Conservation (phyloP, 2,329 filamentous ascomycete species). For the Nannizzia gypsea region DNA sequence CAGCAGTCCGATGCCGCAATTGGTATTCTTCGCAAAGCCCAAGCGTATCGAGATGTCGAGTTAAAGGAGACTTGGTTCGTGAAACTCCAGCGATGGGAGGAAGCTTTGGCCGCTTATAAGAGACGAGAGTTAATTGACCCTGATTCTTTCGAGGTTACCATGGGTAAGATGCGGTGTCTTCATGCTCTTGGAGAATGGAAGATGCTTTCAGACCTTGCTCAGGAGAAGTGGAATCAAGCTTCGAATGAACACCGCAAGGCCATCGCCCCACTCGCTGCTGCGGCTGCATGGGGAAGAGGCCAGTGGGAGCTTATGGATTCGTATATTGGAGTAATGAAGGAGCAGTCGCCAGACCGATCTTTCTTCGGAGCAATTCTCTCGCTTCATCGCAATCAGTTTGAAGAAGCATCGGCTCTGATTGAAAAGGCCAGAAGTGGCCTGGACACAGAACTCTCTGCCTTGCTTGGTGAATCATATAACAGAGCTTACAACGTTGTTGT, state of each 20-base stretch:
- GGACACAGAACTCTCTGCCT: slow-evolving; percentile 86
- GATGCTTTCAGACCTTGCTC: slow-evolving; percentile 71
- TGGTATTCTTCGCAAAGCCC: slow-evolving; percentile 89
- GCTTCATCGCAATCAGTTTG: slow-evolving; percentile 90
- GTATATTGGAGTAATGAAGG: slow-evolving; percentile 90
- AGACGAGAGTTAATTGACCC: slow-evolving; percentile 65
- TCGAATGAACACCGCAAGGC: slow-evolving; percentile 74
- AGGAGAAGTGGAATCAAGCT: slow-evolving; percentile 89
- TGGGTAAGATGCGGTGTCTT: slow-evolving; percentile 98
- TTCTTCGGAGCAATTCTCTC: slow-evolving; percentile 96
- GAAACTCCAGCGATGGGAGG: slow-evolving; percentile 95
- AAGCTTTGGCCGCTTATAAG: slow-evolving; percentile 70
- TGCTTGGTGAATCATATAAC: slow-evolving; percentile 98
- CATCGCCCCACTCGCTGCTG: slow-evolving; percentile 87
- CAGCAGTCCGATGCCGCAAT: slow-evolving; percentile 98
- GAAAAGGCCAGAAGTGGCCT: slow-evolving; percentile 85
- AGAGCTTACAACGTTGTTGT: slow-evolving; percentile 97
- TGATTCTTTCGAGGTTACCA: slow-evolving; percentile 83
- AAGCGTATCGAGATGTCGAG: slow-evolving; percentile 90
- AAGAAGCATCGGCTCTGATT: slow-evolving; percentile 78
- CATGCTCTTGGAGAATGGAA: slow-evolving; percentile 98
- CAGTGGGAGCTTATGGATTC: slow-evolving; percentile 99
- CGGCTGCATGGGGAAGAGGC: slow-evolving; percentile 87
- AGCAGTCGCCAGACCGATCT: slow-evolving; percentile 80
- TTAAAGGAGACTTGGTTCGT: slow-evolving; percentile 98